Evolutionary conservation across 768 basidiomycete genomes (phyloP).

Genomic region (Collybia nuda): DNA sequence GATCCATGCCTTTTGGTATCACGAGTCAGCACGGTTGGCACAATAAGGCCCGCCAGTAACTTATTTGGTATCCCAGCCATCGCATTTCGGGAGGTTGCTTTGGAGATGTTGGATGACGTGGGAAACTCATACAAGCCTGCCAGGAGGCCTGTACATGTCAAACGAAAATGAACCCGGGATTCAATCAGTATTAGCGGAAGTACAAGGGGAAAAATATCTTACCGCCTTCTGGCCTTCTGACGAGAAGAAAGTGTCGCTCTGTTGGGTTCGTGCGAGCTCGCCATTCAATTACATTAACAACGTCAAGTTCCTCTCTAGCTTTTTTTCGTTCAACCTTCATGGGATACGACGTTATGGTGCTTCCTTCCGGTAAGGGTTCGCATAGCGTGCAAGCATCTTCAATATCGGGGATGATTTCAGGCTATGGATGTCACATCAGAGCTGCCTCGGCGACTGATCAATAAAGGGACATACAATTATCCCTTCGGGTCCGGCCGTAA

Average conservation of each 20-base stretch:
- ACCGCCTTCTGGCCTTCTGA: conserved; percentile 86
- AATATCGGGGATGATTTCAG: conserved; percentile 48
- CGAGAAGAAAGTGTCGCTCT: conserved; percentile 69
- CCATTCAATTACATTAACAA: conserved; percentile 90
- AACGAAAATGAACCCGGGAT: conserved; percentile 6
- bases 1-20: conserved; percentile 8
- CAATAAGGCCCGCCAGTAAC: conserved; percentile 45
- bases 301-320: conserved; percentile 79
- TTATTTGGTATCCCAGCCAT: conserved; percentile 30
- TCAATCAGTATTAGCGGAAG: conserved; percentile 5
- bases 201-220: conserved; percentile 14
- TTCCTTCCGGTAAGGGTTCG: conserved; percentile 44
- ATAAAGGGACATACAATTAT: background rate
- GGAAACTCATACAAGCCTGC: conserved; percentile 92
- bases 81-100: conserved; percentile 39
- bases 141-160: conserved; percentile 63
- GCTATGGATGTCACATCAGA: background rate
- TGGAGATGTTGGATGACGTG: conserved; percentile 53
- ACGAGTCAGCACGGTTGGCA: conserved; percentile 20
- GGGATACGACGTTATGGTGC: conserved; percentile 72
- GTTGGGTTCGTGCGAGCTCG: conserved; percentile 25
- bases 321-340: conserved; percentile 86
- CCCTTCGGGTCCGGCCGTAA: conserved; percentile 1
- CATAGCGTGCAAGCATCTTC: conserved; percentile 78
- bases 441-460: background rate